These are phyloP conservation scores for Aspergillus transmontanensis DNA, from an alignment of 2,329 filamentous ascomycete species.

Conservation along the genomic window DNA sequence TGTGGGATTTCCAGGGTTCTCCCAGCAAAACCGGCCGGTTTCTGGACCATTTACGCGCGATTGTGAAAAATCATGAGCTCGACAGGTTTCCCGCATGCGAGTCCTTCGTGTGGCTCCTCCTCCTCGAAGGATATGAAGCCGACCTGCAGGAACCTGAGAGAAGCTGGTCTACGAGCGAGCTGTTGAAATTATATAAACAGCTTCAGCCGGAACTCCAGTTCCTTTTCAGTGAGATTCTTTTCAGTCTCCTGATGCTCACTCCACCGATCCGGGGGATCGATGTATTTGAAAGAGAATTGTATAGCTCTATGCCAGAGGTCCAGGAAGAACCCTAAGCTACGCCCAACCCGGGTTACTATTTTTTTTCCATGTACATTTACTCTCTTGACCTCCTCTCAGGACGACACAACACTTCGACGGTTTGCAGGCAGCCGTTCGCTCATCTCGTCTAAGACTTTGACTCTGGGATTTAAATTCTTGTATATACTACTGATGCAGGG, in stretches of 20 bases:
- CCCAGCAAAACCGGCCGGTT: conserved; percentile 36
- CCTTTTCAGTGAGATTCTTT: conserved; percentile 42
- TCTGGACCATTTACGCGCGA: conserved; percentile 27
- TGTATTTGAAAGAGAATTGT: conserved; percentile 37
- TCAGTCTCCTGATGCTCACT: conserved; percentile 39
- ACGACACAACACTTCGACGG: background rate
- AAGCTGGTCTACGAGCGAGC: conserved; percentile 40
- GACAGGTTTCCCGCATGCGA: conserved; percentile 41
- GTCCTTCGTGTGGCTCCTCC: conserved; percentile 43
- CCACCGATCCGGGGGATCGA: conserved; percentile 35
- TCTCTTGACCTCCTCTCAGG: background rate
- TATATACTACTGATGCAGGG: background rate
- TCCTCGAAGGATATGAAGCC: conserved; percentile 39
- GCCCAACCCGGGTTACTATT: background rate
- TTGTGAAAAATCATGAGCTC: conserved; percentile 34
- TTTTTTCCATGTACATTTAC: background rate
- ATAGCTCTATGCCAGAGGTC: conserved; percentile 7
- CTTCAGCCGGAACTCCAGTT: conserved; percentile 41
- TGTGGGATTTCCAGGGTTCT: conserved; percentile 39
- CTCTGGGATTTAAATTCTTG: background rate
- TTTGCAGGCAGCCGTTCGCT: conserved; percentile 7
- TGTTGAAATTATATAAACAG: conserved; percentile 38
- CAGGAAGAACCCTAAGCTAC: background rate
- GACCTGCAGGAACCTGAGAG: conserved; percentile 41
- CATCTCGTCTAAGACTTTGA: background rate